Percentiles rank a stretch among this genome's conserved stretches.
Evolutionary conservation across 148 eudicot species (phyloP).

Genomic region (Nyssa sinensis): DNA sequence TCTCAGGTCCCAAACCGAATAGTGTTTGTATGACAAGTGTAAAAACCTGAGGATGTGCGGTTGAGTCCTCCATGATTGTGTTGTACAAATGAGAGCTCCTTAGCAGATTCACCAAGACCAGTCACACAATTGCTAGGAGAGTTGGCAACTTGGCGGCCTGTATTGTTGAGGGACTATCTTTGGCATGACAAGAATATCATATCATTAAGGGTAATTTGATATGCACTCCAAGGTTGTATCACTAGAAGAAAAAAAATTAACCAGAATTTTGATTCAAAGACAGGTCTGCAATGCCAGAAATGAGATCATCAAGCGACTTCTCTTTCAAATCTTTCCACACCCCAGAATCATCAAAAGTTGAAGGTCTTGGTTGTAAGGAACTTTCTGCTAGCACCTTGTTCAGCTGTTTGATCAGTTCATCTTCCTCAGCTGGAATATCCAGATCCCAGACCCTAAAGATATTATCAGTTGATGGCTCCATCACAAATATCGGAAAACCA

Average conservation of each 20-base stretch:
- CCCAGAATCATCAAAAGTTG: slow-evolving; percentile 22
- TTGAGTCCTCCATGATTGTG: too few species aligned
- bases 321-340: slow-evolving; percentile 23
- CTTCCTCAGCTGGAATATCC: slow-evolving; percentile 41
- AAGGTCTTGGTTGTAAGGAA: slow-evolving; percentile 15
- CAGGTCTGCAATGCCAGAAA: slow-evolving; percentile 48
- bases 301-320: slow-evolving; percentile 46
- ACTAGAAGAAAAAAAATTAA: too few species aligned
- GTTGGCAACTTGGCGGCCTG: too few species aligned
- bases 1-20: not conserved
- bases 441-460: slow-evolving; percentile 71
- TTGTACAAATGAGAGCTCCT: not conserved
- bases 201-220: too few species aligned
- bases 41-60: not conserved
- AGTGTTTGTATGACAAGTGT: not conserved
- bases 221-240: too few species aligned
- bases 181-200: too few species aligned
- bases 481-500: slow-evolving; percentile 21
- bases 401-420: slow-evolving; percentile 45
- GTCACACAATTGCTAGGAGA: not conserved
- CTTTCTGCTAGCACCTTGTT: slow-evolving; percentile 35
- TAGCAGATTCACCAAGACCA: not conserved
- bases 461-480: slow-evolving; percentile 31
- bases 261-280: slow-evolving; percentile 33
- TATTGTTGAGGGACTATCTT: too few species aligned